Evolutionary conservation across 2,329 filamentous ascomycete species (phyloP).

Genomic region (Colletotrichum endophyticum): DNA sequence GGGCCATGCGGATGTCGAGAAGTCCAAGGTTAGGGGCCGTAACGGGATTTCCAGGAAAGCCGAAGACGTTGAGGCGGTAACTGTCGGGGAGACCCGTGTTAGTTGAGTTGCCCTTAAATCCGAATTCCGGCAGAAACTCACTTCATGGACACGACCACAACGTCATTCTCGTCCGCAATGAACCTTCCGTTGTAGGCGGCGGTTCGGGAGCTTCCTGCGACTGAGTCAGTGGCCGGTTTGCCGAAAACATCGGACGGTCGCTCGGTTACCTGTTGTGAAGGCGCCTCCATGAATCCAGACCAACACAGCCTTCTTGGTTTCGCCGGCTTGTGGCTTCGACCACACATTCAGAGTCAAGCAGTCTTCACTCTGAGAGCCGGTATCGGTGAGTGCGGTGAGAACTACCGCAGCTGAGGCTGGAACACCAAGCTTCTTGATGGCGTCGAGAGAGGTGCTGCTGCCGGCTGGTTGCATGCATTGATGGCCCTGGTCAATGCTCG

Average conservation of each 20-base stretch:
- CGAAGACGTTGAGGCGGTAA: constrained; percentile 49
- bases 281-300: constrained; percentile 50
- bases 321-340: constrained; percentile 36
- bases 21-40: constrained; percentile 21
- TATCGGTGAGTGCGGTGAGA: neutral
- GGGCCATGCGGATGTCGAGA: constrained; percentile 23
- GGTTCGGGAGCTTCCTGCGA: neutral
- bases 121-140: neutral
- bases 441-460: neutral
- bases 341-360: constrained; percentile 43
- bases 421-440: constrained; percentile 3
- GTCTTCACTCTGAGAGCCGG: constrained; percentile 33
- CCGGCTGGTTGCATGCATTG: constrained; percentile 13
- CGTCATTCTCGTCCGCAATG: constrained; percentile 46
- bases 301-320: constrained; percentile 42
- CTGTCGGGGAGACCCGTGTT: constrained; percentile 4
- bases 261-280: constrained; percentile 32
- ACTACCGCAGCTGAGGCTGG: constrained; percentile 8
- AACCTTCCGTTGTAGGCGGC: constrained; percentile 38
- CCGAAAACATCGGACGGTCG: neutral
- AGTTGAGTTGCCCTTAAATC: neutral
- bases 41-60: constrained; percentile 36
- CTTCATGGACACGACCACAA: constrained; percentile 52
- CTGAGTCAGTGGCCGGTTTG: neutral
- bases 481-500: neutral